A percentile compares a stretch with the other conserved stretches of the same genome.
phyloP scores from a whole-genome alignment of 1,284 basidiomycete species.

The Limonomyces culmigenus region DNA sequence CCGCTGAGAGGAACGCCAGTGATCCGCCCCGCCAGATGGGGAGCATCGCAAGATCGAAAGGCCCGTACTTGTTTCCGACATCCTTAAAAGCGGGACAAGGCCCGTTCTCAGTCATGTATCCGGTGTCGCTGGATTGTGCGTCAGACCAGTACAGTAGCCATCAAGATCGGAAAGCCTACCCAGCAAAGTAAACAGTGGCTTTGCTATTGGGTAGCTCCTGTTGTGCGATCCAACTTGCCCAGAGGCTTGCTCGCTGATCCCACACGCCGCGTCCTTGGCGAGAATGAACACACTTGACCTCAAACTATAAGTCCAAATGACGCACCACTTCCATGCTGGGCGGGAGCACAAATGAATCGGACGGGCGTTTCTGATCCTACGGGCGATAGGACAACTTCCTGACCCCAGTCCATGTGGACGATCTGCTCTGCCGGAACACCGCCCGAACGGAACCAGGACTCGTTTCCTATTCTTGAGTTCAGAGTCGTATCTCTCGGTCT shows the following conservation, averaged over 20 bases:
- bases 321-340: constrained; percentile 17
- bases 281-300: too few relatives aligned
- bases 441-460: constrained; percentile 11
- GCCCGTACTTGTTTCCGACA: constrained; percentile 16
- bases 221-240: constrained; percentile 17
- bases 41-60: constrained; percentile 17
- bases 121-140: constrained; percentile 12
- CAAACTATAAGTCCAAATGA: background rate
- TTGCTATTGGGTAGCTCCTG: constrained; percentile 4
- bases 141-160: background rate
- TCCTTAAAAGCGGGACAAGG: constrained; percentile 17
- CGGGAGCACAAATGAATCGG: constrained; percentile 15
- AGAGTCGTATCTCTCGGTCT: background rate
- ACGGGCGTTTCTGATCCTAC: background rate
- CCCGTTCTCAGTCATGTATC: constrained; percentile 13
- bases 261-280: constrained; percentile 14
- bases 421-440: constrained; percentile 13
- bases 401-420: constrained; percentile 16
- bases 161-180: constrained; percentile 6
- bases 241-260: constrained; percentile 14
- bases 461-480: constrained; percentile 8
- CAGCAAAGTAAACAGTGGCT: constrained; percentile 12
- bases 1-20: constrained; percentile 12
- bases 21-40: constrained; percentile 19
- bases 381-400: constrained; percentile 4